Evolutionary conservation across 345 rosid species (phyloP), one percentile per base, ranked within the genome.

Genomic region (Streptanthus diversifolius): DNA sequence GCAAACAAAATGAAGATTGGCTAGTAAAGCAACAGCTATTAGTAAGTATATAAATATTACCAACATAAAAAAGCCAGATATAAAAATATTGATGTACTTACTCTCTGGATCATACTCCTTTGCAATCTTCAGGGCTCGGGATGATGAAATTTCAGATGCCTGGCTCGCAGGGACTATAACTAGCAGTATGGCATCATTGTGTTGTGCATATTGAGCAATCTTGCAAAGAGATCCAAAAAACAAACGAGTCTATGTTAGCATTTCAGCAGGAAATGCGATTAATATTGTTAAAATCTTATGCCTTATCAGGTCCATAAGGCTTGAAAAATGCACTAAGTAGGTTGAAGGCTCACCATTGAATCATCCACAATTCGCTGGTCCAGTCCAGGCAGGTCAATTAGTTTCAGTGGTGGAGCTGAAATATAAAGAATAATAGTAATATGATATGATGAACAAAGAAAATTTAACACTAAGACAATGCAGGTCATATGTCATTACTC

Each of bases 321-420:
- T 36, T 2, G 39, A 37, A 6, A 49, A 68, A 45, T 39, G 48
- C 27, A 66, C 29, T 54, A 53, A 48, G 62, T 39, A 63, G 58
- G 61, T 70, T 9, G 63, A 60, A 37, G 41, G 54, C 97, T 83
- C 72, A 95, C 99, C 96, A 86, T 62, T 27, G 96, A 78, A 63
- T 88, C 98, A 53, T 88, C 97, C 83, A 91, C 83, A 72, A 87
- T 85, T 76, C 97, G 86, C 85, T 92, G 99, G 80, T 95, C 99
- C 82, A 92, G 79, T 80, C 99, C 99, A 49, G 99, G 99, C 78
- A 95, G 84, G 80, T 95, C 99, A 64, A 87, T 73, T 85, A 95
- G 80, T 83, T 95, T 95, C 72, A 95, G 68, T 15, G 99, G 89
- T 32, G 99, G 99, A 72, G 99, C 99, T 95, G 90, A 45, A 79